Base-by-base conservation (phyloP, 768 basidiomycete genomes). In the Lentinus tigrinus region DNA sequence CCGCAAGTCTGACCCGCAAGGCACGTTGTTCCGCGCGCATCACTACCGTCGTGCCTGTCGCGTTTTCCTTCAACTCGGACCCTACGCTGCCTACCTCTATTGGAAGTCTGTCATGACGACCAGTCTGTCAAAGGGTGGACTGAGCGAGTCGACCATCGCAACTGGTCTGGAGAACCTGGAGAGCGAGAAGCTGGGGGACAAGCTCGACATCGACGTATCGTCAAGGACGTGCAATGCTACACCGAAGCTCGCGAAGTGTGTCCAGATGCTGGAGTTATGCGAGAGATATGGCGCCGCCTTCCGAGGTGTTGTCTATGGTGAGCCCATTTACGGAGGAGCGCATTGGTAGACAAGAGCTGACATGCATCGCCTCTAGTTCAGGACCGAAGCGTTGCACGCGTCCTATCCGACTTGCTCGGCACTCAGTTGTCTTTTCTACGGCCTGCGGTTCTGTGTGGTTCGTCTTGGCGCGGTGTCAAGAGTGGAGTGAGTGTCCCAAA, bases 281-380 rank as follows among this genome's bases (percentile, higher is more conserved):
- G 75, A 77, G 56, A 72, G 76, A 14, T 77, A 81, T 47, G 83
- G 82, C 5, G 78, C 84, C 50, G 63, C 68, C 4, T 91, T 93
- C 65, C 82, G 88, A 44, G 87, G 83, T 16, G 76, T 92, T 23
- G 67, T 88, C 38, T 78, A 84, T 61, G 89, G 91, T 90, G 63
- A 55, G 78, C 24, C 66, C 16, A 8, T 3, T 21, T 31, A 2
- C 2, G 28, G 11, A 17, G 11, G 4, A 31, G 2, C 28, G 2
- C 19, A 19, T 8, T 17, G 3, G 10, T 2, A 11, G 14, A 10
- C 24, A 39, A 24, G 10, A 40, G 3, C 53, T 52, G 17, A 13
- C 9, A 17, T 56, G 36, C 34, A 17, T 51, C 24, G 50, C 36
- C 38, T 34, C 1, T 61, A 91, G 88, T 89, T 2, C 79, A 79